Evolutionary conservation across 2,329 filamentous ascomycete genomes (phyloP).

Genomic region (Arthrobotrys musiformis): DNA sequence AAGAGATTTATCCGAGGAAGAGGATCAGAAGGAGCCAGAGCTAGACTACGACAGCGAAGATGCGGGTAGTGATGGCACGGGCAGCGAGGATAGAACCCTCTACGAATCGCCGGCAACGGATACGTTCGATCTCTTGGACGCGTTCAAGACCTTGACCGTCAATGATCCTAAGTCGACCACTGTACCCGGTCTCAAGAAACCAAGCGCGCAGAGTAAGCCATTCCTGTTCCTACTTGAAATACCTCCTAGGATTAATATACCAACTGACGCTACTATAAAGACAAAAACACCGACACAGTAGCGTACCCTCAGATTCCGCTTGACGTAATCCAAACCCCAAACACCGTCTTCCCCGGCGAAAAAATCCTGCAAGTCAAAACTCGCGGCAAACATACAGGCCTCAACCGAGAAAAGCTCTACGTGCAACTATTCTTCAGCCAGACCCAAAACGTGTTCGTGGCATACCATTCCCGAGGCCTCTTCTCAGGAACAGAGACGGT

Average conservation of each 20-base stretch:
- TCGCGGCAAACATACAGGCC: background rate
- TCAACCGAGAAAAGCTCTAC: conserved; percentile 18
- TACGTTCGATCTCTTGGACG: conserved; percentile 39
- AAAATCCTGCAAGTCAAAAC: conserved; percentile 35
- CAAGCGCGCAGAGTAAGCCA: background rate
- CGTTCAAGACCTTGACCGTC: conserved; percentile 24
- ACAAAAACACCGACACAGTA: background rate
- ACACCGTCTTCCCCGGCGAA: background rate
- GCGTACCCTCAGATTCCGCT: conserved; percentile 5
- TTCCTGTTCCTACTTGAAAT: too few relatives aligned
- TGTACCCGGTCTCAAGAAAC: background rate
- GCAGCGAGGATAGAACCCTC: background rate
- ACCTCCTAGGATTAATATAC: background rate
- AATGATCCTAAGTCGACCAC: background rate
- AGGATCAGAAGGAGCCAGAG: background rate
- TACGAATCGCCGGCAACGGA: conserved; percentile 1
- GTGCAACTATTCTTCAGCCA: conserved; percentile 45
- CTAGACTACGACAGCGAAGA: background rate
- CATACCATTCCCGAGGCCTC: conserved; percentile 19
- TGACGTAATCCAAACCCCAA: conserved; percentile 17
- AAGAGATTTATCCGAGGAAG: too few relatives aligned
- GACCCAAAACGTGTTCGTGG: conserved; percentile 10
- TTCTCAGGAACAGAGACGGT: background rate
- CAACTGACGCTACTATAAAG: background rate
- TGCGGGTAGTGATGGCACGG: too few relatives aligned